Base-by-base conservation (phyloP, 225 moss, liverwort and hornwort genomes). In the Antitrichia curtipendula region DNA sequence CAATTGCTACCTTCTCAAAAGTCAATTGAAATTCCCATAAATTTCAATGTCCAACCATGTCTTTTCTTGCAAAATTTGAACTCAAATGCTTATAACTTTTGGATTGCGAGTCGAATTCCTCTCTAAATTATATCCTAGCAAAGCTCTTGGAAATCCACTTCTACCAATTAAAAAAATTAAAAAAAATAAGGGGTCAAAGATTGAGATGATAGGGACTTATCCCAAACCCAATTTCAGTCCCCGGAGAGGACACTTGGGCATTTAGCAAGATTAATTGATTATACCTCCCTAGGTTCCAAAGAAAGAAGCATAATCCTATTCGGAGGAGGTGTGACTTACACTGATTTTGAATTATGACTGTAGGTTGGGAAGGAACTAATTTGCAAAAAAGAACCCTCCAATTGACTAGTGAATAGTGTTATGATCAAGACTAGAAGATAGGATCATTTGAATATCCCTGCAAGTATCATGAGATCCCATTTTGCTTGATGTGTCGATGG, bases 221-320 rank as follows among this genome's bases (percentile, higher is more conserved):
- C 1, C 8, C 8, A 16, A 68, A 38, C 0, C 40, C 1, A 68
- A 40, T 69, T 22, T 24, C n/a, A n/a, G 8, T 69, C 14, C 2
- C 3, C 0, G 0, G 1, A 11, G 8, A 38, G 0, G 2, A 66
- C 4, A 22, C 1, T 66, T n/a, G 7, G 5, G 7, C 10, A 36
- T 36, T 65, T 40, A 14, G 69, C n/a, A n/a, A 3, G 8, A 1
- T 69, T 25, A 24, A 41, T 0, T 32, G 1, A 74, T 49, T 32
- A 31, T 12, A 47, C 31, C 3, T 20, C 8, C 12, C 3, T 19
- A 20, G 2, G 4, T 8, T 5, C 7, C 8, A 4, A 3, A 8
- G 7, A 19, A 3, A 7, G 12, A 32, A 3, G 5, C 12, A 49
- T 32, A 74, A 49, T 49, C 12, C 1, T 47, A 19, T 7, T 12